These are phyloP conservation scores for Acanthamoeba culbertsoni DNA, from an alignment of 208 protist genomes.

Conservation along the genomic window DNA sequence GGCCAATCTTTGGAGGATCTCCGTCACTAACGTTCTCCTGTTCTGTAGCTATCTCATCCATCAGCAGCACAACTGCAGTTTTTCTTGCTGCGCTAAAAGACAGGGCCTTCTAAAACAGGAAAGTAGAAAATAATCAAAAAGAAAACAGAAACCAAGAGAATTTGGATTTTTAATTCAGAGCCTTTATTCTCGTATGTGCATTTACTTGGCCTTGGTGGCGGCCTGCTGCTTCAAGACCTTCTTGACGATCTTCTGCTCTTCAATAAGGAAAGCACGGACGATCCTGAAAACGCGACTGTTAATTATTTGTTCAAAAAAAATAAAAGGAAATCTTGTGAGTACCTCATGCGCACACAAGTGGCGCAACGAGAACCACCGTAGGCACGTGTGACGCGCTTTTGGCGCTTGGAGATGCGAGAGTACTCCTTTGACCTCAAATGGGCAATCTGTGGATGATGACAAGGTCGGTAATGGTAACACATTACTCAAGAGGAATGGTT, in stretches of 20 bases:
- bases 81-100: too few relatives aligned
- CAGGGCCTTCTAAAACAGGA: too few relatives aligned
- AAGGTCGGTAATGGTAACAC: background rate
- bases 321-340: constrained; percentile 22
- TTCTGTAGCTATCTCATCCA: too few relatives aligned
- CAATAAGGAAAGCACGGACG: constrained; percentile 97
- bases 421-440: constrained; percentile 90
- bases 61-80: too few relatives aligned
- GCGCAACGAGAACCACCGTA: constrained; percentile 96
- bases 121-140: too few relatives aligned
- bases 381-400: constrained; percentile 95
- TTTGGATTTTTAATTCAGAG: background rate
- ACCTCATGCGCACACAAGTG: constrained; percentile 92
- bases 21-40: too few relatives aligned
- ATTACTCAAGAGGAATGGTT: background rate
- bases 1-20: too few relatives aligned
- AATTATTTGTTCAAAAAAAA: background rate
- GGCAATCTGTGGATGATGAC: constrained; percentile 71
- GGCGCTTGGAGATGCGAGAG: constrained; percentile 86
- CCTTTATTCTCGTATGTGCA: background rate
- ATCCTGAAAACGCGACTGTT: constrained; percentile 82
- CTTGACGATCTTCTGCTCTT: constrained; percentile 99
- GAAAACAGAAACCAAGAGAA: background rate
- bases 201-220: constrained; percentile 35
- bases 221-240: constrained; percentile 78